Conservation (phyloP, 345 rosid species). For the Eucalyptus curtisii region DNA sequence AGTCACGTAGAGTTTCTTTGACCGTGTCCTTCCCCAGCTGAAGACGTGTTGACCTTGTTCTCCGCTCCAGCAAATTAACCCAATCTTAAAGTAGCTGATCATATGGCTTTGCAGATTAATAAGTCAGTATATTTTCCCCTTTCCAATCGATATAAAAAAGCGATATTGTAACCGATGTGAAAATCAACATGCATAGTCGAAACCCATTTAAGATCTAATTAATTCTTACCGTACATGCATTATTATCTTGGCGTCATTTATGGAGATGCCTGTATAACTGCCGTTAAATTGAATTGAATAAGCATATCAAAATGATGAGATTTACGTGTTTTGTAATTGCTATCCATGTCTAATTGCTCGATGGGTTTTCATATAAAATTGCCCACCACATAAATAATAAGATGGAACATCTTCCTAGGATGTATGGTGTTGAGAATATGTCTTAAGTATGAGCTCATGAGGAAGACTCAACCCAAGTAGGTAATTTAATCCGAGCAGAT, state of each 20-base stretch:
- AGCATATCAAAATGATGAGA: not conserved
- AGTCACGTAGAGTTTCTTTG: not conserved
- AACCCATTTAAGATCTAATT: not conserved
- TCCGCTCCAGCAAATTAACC: not conserved
- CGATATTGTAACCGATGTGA: not conserved
- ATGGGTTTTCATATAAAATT: not conserved
- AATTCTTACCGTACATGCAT: not conserved
- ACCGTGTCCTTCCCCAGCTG: not conserved
- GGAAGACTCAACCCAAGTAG: not conserved
- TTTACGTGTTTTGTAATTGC: not conserved
- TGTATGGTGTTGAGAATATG: not conserved
- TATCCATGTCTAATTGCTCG: not conserved
- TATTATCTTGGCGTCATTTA: not conserved
- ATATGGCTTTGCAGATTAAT: not conserved
- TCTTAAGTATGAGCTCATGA: not conserved
- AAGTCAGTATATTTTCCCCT: not conserved
- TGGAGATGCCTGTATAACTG: not conserved
- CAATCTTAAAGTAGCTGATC: not conserved
- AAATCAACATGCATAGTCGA: not conserved
- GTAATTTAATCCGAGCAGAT: not conserved
- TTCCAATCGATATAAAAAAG: not conserved
- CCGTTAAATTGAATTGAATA: not conserved
- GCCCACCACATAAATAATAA: not conserved
- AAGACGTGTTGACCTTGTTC: not conserved
- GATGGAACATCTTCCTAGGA: not conserved